phyloP scores from a whole-genome alignment of 2,329 filamentous ascomycete species.

The Didymella sp. region DNA sequence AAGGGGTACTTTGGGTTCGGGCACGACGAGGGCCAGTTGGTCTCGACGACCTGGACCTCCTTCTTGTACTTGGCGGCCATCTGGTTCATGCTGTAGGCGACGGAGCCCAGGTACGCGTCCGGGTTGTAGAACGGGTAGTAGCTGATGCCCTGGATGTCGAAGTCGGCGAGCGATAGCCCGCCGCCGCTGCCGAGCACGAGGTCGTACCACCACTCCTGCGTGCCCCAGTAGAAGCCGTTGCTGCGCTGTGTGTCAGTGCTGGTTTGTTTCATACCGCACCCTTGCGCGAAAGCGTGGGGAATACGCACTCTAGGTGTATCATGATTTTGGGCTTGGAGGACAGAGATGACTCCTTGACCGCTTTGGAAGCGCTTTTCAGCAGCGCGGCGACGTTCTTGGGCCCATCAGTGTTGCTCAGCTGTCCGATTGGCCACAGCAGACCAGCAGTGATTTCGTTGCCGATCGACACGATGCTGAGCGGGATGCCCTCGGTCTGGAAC shows the following conservation, averaged over 20 bases:
- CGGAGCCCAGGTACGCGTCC: constrained; percentile 63
- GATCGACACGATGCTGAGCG: constrained; percentile 69
- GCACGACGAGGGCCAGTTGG: constrained; percentile 72
- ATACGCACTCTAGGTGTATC: constrained; percentile 78
- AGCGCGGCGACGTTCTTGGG: constrained; percentile 67
- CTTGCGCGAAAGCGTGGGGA: no score
- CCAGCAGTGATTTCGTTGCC: constrained; percentile 76
- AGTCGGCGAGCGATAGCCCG: constrained; percentile 61
- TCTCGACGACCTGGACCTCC: constrained; percentile 72
- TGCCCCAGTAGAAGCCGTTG: constrained; percentile 75
- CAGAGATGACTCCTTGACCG: constrained; percentile 68
- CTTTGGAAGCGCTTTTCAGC: constrained; percentile 68
- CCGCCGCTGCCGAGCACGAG: constrained; percentile 55
- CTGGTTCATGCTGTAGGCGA: constrained; percentile 64
- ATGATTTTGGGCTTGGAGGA: constrained; percentile 69
- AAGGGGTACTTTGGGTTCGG: constrained; percentile 65
- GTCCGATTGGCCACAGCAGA: constrained; percentile 70
- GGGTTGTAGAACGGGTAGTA: constrained; percentile 76
- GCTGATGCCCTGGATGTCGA: constrained; percentile 74
- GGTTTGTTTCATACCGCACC: no score
- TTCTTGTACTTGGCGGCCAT: constrained; percentile 70
- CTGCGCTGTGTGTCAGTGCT: no score
- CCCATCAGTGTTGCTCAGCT: constrained; percentile 56
- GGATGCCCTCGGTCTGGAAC: constrained; percentile 63
- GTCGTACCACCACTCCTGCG: constrained; percentile 67